Evolutionary conservation across 1,139 yeast species (phyloP), one percentile per base, ranked within the genome.

Genomic region (Yamadazyma membranifaciens): DNA sequence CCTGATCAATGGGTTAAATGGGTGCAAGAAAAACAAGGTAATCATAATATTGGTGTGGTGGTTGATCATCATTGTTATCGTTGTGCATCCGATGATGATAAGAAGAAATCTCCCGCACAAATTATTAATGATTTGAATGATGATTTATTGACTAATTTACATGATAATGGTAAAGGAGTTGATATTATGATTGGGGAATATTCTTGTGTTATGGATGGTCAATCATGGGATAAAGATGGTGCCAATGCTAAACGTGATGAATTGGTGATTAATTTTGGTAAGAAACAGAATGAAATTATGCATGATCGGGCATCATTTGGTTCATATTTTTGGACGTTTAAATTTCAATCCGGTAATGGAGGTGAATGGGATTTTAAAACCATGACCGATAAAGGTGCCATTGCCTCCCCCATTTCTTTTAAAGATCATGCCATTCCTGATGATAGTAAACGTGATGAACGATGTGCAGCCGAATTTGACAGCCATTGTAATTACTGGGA

Each of bases 301-400:
- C 54, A 57, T 9, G 55, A 73, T 34, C 64, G 85, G 36, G 82
- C 91, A 1, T 60, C 70, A 5, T 75, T 80, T 41, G 97, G 97
- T 0, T 73, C 78, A 40, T 91, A 75, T 61, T 92, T 92, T 63
- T 92, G 98, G 98, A 87, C 96, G 1, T 86, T 67, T 60, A 88
- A 87, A 62, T 91, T 91, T 57, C 80, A 84, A 57, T 74, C 81
- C 42, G 97, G 97, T 2, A 84, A 83, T 54, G 97, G 97, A 31
- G 98, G 97, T 9, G 96, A 88, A 64, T 91, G 98, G 98, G 97
- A 92, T 42, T 83, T 87, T 60, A 73, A 76, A 34, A 87, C 89
- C 35, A 87, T 87, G 92, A 65, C 77, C 22, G 80, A 83, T 24
- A 67, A 67, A 42, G 91, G 91, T 0, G 80, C 83, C 9, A 65